A percentile compares a stretch with the other conserved stretches of the same genome.
These are phyloP conservation scores for Fusarium avenaceum DNA, from an alignment of 2,329 filamentous ascomycete genomes.

Conservation along the genomic window DNA sequence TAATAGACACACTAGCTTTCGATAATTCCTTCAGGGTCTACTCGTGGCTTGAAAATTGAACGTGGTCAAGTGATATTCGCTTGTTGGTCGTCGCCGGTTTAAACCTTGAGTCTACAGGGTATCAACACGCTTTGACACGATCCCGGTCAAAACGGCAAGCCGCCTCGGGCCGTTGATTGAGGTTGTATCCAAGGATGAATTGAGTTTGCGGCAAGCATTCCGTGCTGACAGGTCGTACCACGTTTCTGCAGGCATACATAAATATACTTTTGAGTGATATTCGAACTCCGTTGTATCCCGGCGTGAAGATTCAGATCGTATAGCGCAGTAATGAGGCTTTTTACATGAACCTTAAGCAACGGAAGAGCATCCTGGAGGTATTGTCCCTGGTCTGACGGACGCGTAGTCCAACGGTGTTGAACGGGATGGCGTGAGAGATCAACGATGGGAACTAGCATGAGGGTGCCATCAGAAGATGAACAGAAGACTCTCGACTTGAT, in stretches of 20 bases:
- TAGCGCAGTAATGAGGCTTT: too few relatives aligned
- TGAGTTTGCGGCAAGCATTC: neutral
- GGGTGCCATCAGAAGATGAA: neutral
- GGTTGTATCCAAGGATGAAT: neutral
- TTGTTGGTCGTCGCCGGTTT: neutral
- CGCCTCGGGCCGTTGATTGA: neutral
- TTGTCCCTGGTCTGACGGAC: neutral
- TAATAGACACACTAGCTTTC: rapidly evolving
- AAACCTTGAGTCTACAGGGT: neutral
- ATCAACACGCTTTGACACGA: neutral
- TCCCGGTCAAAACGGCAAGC: neutral
- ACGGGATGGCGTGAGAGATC: neutral
- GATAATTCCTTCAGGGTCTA: neutral
- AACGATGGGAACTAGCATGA: neutral
- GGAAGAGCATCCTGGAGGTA: neutral
- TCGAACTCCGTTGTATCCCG: too few relatives aligned
- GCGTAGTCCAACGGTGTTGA: neutral
- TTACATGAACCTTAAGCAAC: too few relatives aligned
- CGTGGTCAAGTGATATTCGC: neutral
- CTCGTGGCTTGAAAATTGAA: neutral
- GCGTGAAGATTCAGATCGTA: too few relatives aligned
- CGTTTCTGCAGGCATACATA: neutral
- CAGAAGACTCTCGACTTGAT: neutral
- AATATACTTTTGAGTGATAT: too few relatives aligned
- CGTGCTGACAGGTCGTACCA: neutral